Evolutionary conservation across 352 stramenopile species (phyloP).

Genomic region (Peronospora destructor): DNA sequence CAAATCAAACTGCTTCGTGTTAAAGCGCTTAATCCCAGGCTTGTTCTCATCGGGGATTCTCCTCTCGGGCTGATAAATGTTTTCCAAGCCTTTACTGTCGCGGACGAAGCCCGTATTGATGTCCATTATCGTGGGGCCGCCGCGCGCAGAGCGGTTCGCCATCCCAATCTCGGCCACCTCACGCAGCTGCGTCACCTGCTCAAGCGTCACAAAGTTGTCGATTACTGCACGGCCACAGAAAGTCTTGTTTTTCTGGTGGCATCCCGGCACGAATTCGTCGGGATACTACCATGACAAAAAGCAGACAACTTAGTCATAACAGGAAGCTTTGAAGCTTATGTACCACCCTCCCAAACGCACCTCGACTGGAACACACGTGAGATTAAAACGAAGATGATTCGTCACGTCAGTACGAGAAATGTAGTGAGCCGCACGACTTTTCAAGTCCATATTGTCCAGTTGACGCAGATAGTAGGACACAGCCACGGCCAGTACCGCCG

Average conservation of each 20-base stretch:
- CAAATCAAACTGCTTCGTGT: slow-evolving; percentile 68
- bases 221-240: slow-evolving; percentile 63
- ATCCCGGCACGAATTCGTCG: slow-evolving; percentile 50
- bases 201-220: slow-evolving; percentile 64
- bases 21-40: slow-evolving; percentile 56
- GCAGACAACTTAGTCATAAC: background rate
- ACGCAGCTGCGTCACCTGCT: slow-evolving; percentile 63
- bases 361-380: slow-evolving; percentile 42
- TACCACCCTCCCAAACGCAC: slow-evolving; percentile 16
- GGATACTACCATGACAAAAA: slow-evolving; percentile 20
- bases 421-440: slow-evolving; percentile 19
- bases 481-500: slow-evolving; percentile 7
- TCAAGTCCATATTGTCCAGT: slow-evolving; percentile 12
- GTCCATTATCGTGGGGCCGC: slow-evolving; percentile 90
- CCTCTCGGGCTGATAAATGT: slow-evolving; percentile 74
- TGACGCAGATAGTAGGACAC: slow-evolving; percentile 23
- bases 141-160: slow-evolving; percentile 55
- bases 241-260: slow-evolving; percentile 46
- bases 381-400: slow-evolving; percentile 49
- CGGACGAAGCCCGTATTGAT: slow-evolving; percentile 87
- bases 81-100: slow-evolving; percentile 79
- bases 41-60: slow-evolving; percentile 31
- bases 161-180: slow-evolving; percentile 83
- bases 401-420: slow-evolving; percentile 31
- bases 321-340: background rate